A percentile compares a stretch with the other conserved stretches of the same genome.
Conservation (phyloP, 2,329 filamentous ascomycete genomes). For the Septoria petroselini region DNA sequence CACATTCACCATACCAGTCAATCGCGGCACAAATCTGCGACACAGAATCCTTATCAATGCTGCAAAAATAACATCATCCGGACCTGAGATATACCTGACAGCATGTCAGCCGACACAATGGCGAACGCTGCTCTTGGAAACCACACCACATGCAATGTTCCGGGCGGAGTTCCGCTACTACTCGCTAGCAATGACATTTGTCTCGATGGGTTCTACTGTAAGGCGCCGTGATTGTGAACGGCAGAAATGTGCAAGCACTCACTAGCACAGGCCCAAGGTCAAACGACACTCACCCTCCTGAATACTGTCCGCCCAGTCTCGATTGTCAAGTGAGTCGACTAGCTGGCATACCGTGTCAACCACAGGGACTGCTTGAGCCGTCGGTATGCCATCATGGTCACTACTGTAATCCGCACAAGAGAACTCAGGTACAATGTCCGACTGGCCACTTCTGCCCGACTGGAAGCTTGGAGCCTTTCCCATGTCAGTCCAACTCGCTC, state of each 20-base stretch:
- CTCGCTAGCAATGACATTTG: neutral
- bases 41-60: too few species aligned
- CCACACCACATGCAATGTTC: too few species aligned
- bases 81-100: too few species aligned
- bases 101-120: too few species aligned
- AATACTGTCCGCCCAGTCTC: constrained; percentile 35
- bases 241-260: neutral
- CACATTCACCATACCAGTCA: too few species aligned
- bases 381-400: constrained; percentile 50
- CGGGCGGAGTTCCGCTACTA: too few species aligned
- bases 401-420: constrained; percentile 48
- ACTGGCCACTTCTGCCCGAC: constrained; percentile 52
- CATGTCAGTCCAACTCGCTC: constrained; percentile 37
- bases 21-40: too few species aligned
- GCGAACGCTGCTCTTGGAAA: too few species aligned
- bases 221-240: neutral
- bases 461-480: constrained; percentile 49
- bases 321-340: constrained; percentile 28
- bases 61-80: too few species aligned
- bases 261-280: constrained; percentile 30
- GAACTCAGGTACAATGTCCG: constrained; percentile 45
- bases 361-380: constrained; percentile 48
- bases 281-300: constrained; percentile 30
- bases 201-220: constrained; percentile 1
- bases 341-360: constrained; percentile 30